Conservation (phyloP, 2,329 filamentous ascomycete genomes). For the Paecilomyces sp. region DNA sequence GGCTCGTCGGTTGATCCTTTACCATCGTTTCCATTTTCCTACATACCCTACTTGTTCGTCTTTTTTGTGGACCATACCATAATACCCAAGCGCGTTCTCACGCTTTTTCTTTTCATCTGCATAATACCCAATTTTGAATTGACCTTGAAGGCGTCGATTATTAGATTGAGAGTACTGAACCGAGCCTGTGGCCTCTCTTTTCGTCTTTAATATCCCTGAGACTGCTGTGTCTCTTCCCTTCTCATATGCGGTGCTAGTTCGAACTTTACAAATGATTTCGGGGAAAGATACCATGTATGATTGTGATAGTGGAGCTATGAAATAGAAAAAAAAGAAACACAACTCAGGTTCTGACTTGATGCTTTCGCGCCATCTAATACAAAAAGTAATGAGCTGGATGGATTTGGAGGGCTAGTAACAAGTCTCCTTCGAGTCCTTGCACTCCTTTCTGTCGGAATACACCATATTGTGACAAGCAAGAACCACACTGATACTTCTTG, state of each 20-base stretch:
- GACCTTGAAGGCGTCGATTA: neutral
- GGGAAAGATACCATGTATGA: neutral
- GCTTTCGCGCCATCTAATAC: too few relatives aligned
- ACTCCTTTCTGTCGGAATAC: too few relatives aligned
- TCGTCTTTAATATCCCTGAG: neutral
- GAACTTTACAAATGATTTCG: neutral
- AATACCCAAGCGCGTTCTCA: neutral
- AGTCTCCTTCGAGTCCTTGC: too few relatives aligned
- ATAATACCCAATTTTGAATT: neutral
- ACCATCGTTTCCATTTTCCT: neutral
- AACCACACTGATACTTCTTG: too few relatives aligned
- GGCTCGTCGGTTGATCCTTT: neutral
- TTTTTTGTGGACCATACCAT: neutral
- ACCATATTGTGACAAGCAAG: too few relatives aligned
- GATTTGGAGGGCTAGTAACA: too few relatives aligned
- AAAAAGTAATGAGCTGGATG: too few relatives aligned
- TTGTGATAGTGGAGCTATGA: neutral
- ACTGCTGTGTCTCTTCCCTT: neutral
- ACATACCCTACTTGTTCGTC: neutral
- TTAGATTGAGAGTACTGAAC: neutral
- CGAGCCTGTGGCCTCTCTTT: neutral
- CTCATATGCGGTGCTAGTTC: neutral
- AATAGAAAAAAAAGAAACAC: neutral
- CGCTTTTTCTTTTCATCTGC: neutral
- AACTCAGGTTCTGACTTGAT: too few relatives aligned